Base-by-base conservation (phyloP, 1,284 basidiomycete genomes). In the Schizophyllum commune region DNA sequence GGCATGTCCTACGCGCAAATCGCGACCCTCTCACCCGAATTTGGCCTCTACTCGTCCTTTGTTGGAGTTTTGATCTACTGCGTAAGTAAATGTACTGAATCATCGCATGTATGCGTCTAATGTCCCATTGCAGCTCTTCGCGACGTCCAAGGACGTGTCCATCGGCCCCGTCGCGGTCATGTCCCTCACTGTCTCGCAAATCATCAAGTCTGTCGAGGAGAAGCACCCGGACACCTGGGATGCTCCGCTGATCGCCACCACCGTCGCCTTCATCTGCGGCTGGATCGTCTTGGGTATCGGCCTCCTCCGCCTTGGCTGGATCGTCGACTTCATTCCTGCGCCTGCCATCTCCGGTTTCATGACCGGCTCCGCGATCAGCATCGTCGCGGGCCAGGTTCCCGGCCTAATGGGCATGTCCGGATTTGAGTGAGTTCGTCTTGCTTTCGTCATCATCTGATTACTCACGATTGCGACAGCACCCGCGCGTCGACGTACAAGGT, bases 101-200 rank as follows among this genome's bases (percentile, higher is more conserved):
- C 15, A 19, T 2, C 54, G 32, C 54, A 32, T 20, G 27, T 60
- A 55, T 17, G 60, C 66, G 69, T 55, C 56, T 71, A 60, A 56
- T 55, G 61, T 55, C 59, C 65, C 22, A 5, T 67, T n/a, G n/a
- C n/a, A 92, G 88, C 83, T 93, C 72, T 94, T 94, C 68, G 95
- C 94, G 32, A 97, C 94, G 0, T 94, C 93, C 53, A 97, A 97
- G 74, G 95, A 98, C 77, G 91, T 96, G 39, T 93, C 93, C 11
- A 97, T 98, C 66, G 95, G 95, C 58, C 95, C 95, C 2, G 95
- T 96, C 65, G 96, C 96, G 17, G 96, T 99, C 74, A 97, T 98
- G 94, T 96, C 93, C 5, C 84, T 97, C 60, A 91, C 93, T 34
- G 87, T 89, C 17, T 83, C 92, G 15, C 86, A 92, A 69, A 87